Base-by-base conservation (phyloP, 2,329 filamentous ascomycete genomes). In the Fusarium compactum region DNA sequence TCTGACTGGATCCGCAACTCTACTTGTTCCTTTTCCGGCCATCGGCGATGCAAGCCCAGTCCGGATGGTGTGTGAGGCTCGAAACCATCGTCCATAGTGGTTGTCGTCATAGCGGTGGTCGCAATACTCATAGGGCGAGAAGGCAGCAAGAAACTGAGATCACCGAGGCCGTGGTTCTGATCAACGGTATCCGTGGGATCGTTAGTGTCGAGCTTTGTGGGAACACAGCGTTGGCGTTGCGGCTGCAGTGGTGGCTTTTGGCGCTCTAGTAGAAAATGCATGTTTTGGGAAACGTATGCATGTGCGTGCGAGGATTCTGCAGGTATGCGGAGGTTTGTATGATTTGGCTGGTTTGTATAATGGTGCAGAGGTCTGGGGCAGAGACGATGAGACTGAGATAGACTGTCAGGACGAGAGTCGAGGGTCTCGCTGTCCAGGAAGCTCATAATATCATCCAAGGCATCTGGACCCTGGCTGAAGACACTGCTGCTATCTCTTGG, bases 371-470 rank as follows among this genome's bases (percentile, higher is more conserved):
- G 70, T 24, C 69, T 71, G 46, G 69, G 65, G 48, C 58, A 54
- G 29, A 65, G 65, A 55, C 56, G 56, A 63, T 66, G 67, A 53
- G 67, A 62, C 25, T 66, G 69, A 53, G 67, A 62, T 24, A 65
- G 57, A 67, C 71, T 72, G 45, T 60, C 70, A 32, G 74, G 67
- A 47, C 58, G 47, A 16, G 74, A 76, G 52, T 56, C 71, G 57
- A 74, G 64, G n/a, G 74, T 76, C 48, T 76, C 74, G 29, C 67
- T 75, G 67, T 76, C 74, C 41, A 76, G 57, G 68, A 76, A 76
- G 61, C 69, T 75, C 60, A 64, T 72, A 66, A 70, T 68, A 70
- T 75, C 73, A 71, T 72, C 66, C 60, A 61, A 45, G 34, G 62
- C 57, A 44, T 51, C 59, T 44, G 43, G 65, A 25, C 69, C 65